Percentiles rank a stretch among this genome's conserved stretches.
These are phyloP conservation scores for Aphanoascus verrucosus DNA, from an alignment of 2,329 filamentous ascomycete genomes.

Conservation along the genomic window DNA sequence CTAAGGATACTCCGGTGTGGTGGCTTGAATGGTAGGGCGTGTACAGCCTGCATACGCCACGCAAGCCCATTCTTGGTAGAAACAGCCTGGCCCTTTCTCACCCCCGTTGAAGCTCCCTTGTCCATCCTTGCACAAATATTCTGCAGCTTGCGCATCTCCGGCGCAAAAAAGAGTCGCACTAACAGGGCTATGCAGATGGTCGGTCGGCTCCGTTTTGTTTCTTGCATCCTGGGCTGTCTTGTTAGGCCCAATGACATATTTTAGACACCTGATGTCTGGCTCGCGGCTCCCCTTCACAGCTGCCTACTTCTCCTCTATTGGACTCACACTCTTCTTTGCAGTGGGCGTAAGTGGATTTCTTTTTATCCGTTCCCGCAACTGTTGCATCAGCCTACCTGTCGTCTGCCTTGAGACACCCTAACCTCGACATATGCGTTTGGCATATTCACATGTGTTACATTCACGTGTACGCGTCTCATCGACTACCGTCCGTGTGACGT, in stretches of 20 bases:
- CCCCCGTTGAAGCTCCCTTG: constrained; percentile 1
- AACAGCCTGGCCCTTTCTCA: background rate
- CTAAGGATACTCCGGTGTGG: background rate
- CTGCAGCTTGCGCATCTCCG: background rate
- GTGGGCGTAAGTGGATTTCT: constrained; percentile 61
- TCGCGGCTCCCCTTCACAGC: constrained; percentile 83
- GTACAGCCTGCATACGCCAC: background rate
- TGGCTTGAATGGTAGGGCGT: constrained; percentile 2
- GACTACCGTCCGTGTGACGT: constrained; percentile 8
- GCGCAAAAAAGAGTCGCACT: background rate
- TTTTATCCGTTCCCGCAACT: constrained; percentile 10
- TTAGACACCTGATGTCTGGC: constrained; percentile 72
- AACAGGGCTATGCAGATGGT: constrained; percentile 58
- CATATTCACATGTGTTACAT: constrained; percentile 6
- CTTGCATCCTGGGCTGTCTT: constrained; percentile 84
- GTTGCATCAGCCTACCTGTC: constrained; percentile 10
- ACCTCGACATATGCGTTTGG: background rate
- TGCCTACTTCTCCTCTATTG: constrained; percentile 89
- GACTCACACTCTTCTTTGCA: constrained; percentile 80
- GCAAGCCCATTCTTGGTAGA: background rate
- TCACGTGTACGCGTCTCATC: constrained; percentile 4
- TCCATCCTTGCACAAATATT: background rate
- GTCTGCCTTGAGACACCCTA: constrained; percentile 14
- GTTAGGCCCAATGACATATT: constrained; percentile 80
- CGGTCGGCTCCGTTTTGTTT: constrained; percentile 82